phyloP scores from a whole-genome alignment of 495 filamentous ascomycete species.

The Trichoderma virens region DNA sequence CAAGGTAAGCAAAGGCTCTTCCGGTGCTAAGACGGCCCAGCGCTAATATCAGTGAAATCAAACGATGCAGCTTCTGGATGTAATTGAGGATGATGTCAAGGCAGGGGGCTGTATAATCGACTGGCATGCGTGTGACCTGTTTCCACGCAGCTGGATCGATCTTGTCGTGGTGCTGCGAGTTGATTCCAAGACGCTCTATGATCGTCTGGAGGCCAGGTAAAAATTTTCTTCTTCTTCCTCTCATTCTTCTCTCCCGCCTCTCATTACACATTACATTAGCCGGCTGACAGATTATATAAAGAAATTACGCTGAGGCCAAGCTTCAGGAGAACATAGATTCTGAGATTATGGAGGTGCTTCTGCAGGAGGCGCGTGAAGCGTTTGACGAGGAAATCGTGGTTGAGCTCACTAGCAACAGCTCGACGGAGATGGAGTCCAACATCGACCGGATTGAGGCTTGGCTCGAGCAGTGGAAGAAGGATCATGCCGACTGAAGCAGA shows the following conservation, averaged over 20 bases:
- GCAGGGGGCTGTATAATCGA: conserved; percentile 87
- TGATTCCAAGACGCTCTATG: conserved; percentile 71
- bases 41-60: no score
- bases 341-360: conserved; percentile 92
- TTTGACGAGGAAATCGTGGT: conserved; percentile 87
- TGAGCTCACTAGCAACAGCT: conserved; percentile 73
- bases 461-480: conserved; percentile 72
- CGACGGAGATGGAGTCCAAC: conserved; percentile 81
- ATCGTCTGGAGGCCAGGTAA: conserved; percentile 68
- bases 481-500: conserved; percentile 20
- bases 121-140: conserved; percentile 97
- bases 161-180: conserved; percentile 87
- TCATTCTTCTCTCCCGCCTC: not conserved
- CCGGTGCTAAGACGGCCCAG: not conserved
- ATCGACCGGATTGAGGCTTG: conserved; percentile 75
- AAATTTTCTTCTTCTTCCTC: conserved; percentile 9
- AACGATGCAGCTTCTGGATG: conserved; percentile 80
- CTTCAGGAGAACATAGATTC: conserved; percentile 93
- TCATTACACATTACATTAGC: not conserved
- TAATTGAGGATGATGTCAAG: conserved; percentile 74
- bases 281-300: conserved; percentile 20
- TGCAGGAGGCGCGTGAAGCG: conserved; percentile 81
- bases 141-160: conserved; percentile 90
- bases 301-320: conserved; percentile 75
- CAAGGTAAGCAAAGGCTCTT: conserved; percentile 49